These are phyloP conservation scores for Leccinum ochraceum DNA, from an alignment of 768 basidiomycete species.

Conservation along the genomic window DNA sequence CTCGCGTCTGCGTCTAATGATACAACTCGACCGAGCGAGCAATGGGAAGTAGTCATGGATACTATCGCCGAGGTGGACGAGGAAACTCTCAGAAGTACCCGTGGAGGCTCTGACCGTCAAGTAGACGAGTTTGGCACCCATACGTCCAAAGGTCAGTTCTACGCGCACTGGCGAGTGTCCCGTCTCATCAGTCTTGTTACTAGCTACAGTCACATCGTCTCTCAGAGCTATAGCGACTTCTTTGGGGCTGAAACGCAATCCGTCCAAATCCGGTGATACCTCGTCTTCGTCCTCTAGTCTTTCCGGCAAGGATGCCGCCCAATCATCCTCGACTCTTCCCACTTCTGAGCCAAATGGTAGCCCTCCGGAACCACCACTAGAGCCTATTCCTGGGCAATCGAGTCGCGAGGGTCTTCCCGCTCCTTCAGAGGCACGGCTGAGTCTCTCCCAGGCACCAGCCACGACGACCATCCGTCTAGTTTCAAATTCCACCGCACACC, in stretches of 20 bases:
- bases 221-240: constrained; percentile 77
- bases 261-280: constrained; percentile 12
- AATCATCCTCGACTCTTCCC: constrained; percentile 30
- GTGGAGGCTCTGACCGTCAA: constrained; percentile 40
- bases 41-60: constrained; percentile 89
- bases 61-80: constrained; percentile 71
- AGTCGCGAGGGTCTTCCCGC: constrained; percentile 62
- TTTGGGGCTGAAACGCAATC: constrained; percentile 62
- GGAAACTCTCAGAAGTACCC: constrained; percentile 38
- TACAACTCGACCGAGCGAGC: constrained; percentile 66
- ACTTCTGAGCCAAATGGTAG: constrained; percentile 27
- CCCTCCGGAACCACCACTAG: constrained; percentile 27
- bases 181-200: constrained; percentile 33
- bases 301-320: constrained; percentile 19
- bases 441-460: constrained; percentile 49
- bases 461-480: constrained; percentile 54
- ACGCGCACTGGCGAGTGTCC: neutral
- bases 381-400: constrained; percentile 61
- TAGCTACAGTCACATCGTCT: constrained; percentile 70
- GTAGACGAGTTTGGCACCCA: constrained; percentile 75
- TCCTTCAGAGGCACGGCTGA: constrained; percentile 59
- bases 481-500: constrained; percentile 26
- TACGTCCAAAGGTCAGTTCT: constrained; percentile 57
- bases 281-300: constrained; percentile 35
- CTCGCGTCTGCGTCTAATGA: constrained; percentile 12